Evolutionary conservation across 495 filamentous ascomycete genomes (phyloP), one percentile per base, ranked within the genome.

Genomic region (Arthonia radiata): DNA sequence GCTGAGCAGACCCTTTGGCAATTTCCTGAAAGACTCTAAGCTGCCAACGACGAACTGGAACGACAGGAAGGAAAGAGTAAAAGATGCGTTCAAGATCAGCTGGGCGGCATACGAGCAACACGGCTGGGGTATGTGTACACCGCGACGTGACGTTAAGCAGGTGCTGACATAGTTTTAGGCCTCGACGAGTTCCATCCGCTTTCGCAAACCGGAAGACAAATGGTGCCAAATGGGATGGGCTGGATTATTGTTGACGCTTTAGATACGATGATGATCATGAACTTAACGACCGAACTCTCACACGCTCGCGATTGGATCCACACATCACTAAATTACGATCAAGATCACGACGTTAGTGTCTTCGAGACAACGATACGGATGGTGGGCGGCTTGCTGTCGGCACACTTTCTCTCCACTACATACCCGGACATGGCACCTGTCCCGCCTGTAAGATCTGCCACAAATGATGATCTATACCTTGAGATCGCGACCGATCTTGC

Each of bases 281-380:
- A 99, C 40, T 54, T 91, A 24, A 93, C 86, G 7, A 77, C 64
- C 13, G 64, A 80, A 31, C 63, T 99, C 15, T 59, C 65, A 15
- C 72, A 86, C 41, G 82, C 86, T 22, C 63, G 81, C 17, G 61
- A 90, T 37, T 99, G 86, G 86, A 69, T 99, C 25, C 56, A 76
- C n/a, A 70, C 64, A 7, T 64, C 63, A 1, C 52, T 94, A 29
- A 65, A 64, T 10, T 94, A 89, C 45, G 67, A 92, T 30, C 78
- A 92, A 40, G 59, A 92, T 35, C 79, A 89, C 35, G 79, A 94
- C 37, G 89, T 99, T 21, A 94, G 74, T 47, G 93, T 81, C 0
- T 99, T 99, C 40, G 86, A 99, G 45, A 94, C 86, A 0, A 94
- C 83, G 1, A 99, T 94, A 35, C 76, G 89, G 31, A 93, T 99